Percentiles rank a stretch among this genome's conserved stretches.
Evolutionary conservation across 1,139 yeast species (phyloP).

Genomic region (Kurtzmaniella quercitrusa): DNA sequence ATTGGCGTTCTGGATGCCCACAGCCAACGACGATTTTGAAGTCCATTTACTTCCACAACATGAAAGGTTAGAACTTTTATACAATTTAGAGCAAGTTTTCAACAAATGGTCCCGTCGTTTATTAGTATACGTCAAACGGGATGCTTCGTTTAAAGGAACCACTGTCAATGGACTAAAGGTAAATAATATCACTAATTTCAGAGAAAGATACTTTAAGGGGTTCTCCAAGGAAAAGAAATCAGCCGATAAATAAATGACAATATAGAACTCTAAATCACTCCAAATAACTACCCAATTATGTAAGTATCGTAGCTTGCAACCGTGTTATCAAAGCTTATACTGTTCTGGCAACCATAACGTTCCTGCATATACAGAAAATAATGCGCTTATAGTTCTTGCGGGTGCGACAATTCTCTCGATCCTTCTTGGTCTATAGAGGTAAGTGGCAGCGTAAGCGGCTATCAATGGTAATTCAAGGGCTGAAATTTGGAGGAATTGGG

Average conservation of each 20-base stretch:
- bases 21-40: slow-evolving; percentile 84
- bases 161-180: slow-evolving; percentile 44
- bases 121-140: slow-evolving; percentile 73
- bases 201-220: slow-evolving; percentile 76
- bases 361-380: slow-evolving; percentile 5
- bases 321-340: too few species aligned
- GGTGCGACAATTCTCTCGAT: slow-evolving; percentile 6
- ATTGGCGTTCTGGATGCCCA: slow-evolving; percentile 97
- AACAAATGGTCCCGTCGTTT: slow-evolving; percentile 90
- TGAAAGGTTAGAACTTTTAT: slow-evolving; percentile 61
- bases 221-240: slow-evolving; percentile 41
- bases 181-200: slow-evolving; percentile 51
- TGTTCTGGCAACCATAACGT: too few species aligned
- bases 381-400: slow-evolving; percentile 11
- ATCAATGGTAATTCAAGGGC: too few species aligned
- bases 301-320: neutral
- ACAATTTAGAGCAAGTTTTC: slow-evolving; percentile 81
- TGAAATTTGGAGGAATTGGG: neutral
- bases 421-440: neutral
- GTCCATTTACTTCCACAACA: slow-evolving; percentile 78
- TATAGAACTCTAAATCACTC: too few species aligned
- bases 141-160: slow-evolving; percentile 51
- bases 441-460: neutral
- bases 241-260: neutral
- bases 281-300: neutral